Conservation (phyloP, 768 basidiomycete genomes). For the Mycena filopes region DNA sequence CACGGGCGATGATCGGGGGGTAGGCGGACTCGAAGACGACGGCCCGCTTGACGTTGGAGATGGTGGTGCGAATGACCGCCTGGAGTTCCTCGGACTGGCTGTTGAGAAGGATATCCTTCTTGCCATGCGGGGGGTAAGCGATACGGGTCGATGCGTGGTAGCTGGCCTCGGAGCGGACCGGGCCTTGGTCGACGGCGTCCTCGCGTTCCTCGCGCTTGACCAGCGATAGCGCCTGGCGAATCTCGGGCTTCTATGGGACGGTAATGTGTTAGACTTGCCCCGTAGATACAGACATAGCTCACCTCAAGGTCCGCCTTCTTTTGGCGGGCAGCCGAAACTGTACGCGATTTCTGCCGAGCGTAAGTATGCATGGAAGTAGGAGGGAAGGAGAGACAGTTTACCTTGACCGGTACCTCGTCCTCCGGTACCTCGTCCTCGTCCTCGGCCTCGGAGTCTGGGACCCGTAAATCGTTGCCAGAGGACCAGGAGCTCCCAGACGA, state of each 20-base stretch:
- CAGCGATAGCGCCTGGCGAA: not conserved
- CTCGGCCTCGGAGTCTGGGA: not conserved
- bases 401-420: not conserved
- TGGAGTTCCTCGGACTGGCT: not conserved
- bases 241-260: not conserved
- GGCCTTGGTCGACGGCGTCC: no score
- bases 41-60: not conserved
- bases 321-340: slow-evolving; percentile 7
- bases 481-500: slow-evolving; percentile 2
- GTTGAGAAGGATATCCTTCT: not conserved
- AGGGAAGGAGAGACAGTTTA: not conserved
- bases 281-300: no score
- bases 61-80: not conserved
- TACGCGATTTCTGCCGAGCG: not conserved
- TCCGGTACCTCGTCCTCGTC: not conserved
- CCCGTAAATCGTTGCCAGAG: not conserved
- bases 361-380: no score
- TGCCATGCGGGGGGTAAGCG: not conserved
- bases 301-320: slow-evolving; percentile 4
- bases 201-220: not conserved
- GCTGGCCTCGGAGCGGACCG: not conserved
- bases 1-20: no score
- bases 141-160: not conserved
- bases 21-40: no score
- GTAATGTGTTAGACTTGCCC: no score